Evolutionary conservation across 2,329 filamentous ascomycete species (phyloP).

Genomic region (Phoma sp.): DNA sequence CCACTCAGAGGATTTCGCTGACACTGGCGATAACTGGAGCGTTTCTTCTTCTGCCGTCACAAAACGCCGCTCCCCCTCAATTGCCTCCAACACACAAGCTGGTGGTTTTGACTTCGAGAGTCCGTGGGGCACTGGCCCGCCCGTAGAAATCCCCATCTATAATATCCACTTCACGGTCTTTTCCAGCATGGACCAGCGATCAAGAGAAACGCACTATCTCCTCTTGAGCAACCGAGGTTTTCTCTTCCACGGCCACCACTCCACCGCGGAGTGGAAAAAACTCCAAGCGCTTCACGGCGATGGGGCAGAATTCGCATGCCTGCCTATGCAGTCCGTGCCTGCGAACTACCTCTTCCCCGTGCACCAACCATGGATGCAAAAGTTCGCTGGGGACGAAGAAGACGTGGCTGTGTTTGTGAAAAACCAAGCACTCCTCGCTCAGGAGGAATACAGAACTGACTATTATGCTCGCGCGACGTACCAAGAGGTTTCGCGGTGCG

Average conservation of each 20-base stretch:
- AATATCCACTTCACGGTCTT: slow-evolving; percentile 2
- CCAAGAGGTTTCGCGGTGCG: slow-evolving; percentile 1
- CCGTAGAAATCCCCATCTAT: background rate
- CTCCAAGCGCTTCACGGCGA: background rate
- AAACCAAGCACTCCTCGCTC: background rate
- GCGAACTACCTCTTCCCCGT: background rate
- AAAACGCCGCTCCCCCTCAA: background rate
- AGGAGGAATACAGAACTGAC: background rate
- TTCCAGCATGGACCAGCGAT: background rate
- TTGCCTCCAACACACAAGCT: background rate
- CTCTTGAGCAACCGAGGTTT: background rate
- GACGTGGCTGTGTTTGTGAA: background rate
- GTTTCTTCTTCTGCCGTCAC: too few relatives aligned
- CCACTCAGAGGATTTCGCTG: too few relatives aligned
- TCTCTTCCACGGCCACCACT: background rate
- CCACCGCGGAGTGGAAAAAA: background rate
- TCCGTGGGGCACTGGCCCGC: background rate
- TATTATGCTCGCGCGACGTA: background rate
- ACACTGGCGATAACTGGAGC: too few relatives aligned
- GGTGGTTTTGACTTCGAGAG: background rate
- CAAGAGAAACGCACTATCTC: background rate
- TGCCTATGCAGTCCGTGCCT: background rate
- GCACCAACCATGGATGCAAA: background rate
- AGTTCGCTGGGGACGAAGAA: background rate
- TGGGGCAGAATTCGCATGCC: background rate